Conservation (phyloP, 495 filamentous ascomycete species). For the Echria macrotheca region DNA sequence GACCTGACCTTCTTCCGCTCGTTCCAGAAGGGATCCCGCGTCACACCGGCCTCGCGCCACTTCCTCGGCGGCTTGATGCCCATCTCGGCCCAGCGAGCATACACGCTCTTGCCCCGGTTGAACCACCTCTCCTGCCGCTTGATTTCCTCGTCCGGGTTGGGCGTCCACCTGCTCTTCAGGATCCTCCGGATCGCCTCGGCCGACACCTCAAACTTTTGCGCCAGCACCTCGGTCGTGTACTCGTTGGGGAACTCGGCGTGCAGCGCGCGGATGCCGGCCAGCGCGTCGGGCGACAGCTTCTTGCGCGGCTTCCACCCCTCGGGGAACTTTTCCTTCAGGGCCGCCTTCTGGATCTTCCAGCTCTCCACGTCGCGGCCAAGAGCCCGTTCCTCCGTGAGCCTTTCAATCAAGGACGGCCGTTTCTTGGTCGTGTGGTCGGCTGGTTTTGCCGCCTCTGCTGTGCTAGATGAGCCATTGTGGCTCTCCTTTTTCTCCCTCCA, state of each 20-base stretch:
- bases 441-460: no score
- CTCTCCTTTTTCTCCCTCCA: background rate
- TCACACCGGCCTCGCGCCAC: conserved; percentile 66
- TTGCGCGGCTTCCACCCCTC: conserved; percentile 76
- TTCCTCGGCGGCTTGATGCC: conserved; percentile 61
- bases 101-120: conserved; percentile 69
- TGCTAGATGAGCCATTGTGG: background rate
- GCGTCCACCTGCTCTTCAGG: conserved; percentile 76
- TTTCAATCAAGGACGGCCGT: background rate
- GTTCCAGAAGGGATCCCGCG: conserved; percentile 35
- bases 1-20: conserved; percentile 11
- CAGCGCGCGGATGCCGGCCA: conserved; percentile 78
- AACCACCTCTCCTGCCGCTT: conserved; percentile 69
- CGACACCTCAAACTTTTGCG: conserved; percentile 75
- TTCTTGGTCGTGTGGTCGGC: no score
- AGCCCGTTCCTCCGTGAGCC: background rate
- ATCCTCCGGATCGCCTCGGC: conserved; percentile 83
- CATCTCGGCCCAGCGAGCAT: conserved; percentile 64
- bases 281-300: conserved; percentile 81
- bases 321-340: conserved; percentile 55
- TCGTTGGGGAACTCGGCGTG: conserved; percentile 65
- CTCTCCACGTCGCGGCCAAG: conserved; percentile 1
- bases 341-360: conserved; percentile 26
- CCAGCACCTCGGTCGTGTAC: conserved; percentile 70
- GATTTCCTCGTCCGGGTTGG: conserved; percentile 54